Base-by-base conservation (phyloP, 2,329 filamentous ascomycete genomes). In the Colletotrichum liriopes region DNA sequence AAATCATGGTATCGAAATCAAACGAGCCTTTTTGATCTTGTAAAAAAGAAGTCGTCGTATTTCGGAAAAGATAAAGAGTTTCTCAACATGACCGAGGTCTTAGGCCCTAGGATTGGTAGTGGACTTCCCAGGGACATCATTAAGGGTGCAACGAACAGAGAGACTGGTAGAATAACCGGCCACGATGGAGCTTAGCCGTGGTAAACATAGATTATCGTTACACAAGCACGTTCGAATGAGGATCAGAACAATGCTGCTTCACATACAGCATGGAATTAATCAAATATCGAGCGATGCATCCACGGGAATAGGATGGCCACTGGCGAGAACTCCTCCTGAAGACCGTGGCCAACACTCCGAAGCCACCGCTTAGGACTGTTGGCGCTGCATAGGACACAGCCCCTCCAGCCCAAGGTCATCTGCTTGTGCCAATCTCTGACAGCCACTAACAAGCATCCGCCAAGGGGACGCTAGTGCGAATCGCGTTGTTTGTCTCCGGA, bases 381-480 rank as follows among this genome's bases (percentile, higher is more conserved):
- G 9, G 5, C 20, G 6, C 5, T 43, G 9, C 5, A 5, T 7
- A 32, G 23, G 20, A 29, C 39, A 2, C 23, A 32, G 7, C 14
- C 54, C 54, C 20, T 39, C 35, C 35, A 58, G 41, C 18, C 4
- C 35, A 7, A 39, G 54, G 35, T 58, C 54, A 58, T 58, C 12
- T 58, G 54, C 32, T 35, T 26, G 55, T 66, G 51, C 56, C 47
- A 70, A 51, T 60, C 32, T 71, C 39, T 55, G 32, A 66, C 62
- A 55, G 39, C 67, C 47, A 66, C 49, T 35, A 3, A 20, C 20
- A 71, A 61, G 62, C 62, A 55, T 47, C 32, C 16, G 54, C 63
- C 67, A 66, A 71, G 55, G 23, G 18, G 3, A 18, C 29, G 23
- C 62, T 65, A 71, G 55, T 26, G 23, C 62, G 4, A 18, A 66